Base-by-base conservation (phyloP, 192 early-diverging fungal genomes). In the Globomyces pollinis-pini region DNA sequence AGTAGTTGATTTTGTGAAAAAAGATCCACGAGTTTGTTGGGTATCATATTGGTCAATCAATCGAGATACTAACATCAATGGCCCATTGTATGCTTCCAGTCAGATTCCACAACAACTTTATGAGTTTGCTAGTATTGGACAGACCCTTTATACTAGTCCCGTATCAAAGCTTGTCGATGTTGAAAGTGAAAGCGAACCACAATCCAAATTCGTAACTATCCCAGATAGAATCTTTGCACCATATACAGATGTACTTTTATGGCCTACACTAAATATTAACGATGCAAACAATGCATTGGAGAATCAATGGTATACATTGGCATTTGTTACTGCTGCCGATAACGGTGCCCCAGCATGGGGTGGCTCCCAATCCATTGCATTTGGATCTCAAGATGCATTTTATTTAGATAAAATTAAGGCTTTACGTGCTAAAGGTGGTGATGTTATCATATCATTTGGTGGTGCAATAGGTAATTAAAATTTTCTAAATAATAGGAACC, bases 391-490 rank as follows among this genome's bases (percentile, higher is more conserved):
- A 28, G 4, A 5, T 4, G 33, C 30, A 6, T 21, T 33, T 11
- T 18, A 16, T 12, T 8, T 45, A 29, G 60, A 63, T 15, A 39
- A 58, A 33, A 50, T 72, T 32, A 38, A 43, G 24, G 38, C 20
- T 23, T n/a, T 72, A 15, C 20, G 70, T 2, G 16, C 4, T 0
- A 15, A 21, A 12, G 71, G 71, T 35, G 76, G 76, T 18, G 76
- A 78, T 59, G 60, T 74, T 15, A 69, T 65, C 51, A 42, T 78
- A 26, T 67, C 64, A 0, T 78, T 78, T 55, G 76, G 76, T 18
- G 76, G 76, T 11, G 70, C 64, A 1, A 59, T 30, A 52, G 70
- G 53, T 15, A 28, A 11, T 12, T 7, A 5, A 6, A 21, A 28
- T 21, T 7, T 20, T 52, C 6, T 20, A 36, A 42, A 26, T 18